Conservation (phyloP, 179 eudicot species). For the Silene coronaria region DNA sequence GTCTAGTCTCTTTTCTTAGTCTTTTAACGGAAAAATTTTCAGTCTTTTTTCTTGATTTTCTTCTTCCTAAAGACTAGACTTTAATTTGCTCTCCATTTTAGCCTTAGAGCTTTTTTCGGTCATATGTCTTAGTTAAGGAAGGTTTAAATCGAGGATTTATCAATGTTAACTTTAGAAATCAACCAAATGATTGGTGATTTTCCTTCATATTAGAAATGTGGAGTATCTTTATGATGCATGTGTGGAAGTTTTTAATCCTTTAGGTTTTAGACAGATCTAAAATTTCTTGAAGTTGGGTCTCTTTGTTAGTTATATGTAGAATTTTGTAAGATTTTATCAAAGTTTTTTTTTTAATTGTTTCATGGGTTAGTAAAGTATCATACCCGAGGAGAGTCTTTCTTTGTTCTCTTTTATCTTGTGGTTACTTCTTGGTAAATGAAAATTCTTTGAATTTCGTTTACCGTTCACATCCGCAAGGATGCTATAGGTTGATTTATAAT, state of each 20-base stretch:
- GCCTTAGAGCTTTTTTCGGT: too few relatives aligned
- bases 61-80: too few relatives aligned
- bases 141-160: too few relatives aligned
- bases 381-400: background rate
- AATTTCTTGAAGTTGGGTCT: background rate
- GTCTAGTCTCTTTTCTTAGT: background rate
- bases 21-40: background rate
- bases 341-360: background rate
- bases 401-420: background rate
- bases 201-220: background rate
- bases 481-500: too few relatives aligned
- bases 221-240: background rate
- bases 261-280: background rate
- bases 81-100: too few relatives aligned
- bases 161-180: background rate
- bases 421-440: background rate
- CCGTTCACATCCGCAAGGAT: too few relatives aligned
- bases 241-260: background rate
- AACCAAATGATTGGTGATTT: background rate
- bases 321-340: background rate
- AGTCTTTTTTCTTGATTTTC: background rate
- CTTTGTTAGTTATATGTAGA: background rate
- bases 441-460: too few relatives aligned
- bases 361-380: background rate
- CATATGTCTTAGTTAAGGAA: too few relatives aligned